phyloP scores from a whole-genome alignment of 139 green algal species.

The Choricystis sp. region DNA sequence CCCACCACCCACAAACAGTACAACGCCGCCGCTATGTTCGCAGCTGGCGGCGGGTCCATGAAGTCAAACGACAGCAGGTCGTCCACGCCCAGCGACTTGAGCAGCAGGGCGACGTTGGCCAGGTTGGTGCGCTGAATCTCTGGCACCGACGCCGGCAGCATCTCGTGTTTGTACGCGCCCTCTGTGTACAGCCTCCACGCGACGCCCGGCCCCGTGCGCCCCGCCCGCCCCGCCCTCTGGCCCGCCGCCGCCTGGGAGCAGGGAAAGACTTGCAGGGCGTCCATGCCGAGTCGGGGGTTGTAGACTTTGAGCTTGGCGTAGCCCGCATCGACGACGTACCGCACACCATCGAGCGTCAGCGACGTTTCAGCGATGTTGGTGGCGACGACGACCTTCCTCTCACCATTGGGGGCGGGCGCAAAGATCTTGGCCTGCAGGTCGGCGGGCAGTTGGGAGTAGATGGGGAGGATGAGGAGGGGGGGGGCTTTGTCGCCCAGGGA shows the following conservation, averaged over 20 bases:
- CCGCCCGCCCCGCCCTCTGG: constrained; percentile 73
- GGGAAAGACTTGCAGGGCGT: constrained; percentile 79
- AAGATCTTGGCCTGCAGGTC: constrained; percentile 96
- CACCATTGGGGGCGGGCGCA: constrained; percentile 69
- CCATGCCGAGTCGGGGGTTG: constrained; percentile 97
- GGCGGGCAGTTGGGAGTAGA: constrained; percentile 85
- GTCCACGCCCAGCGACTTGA: constrained; percentile 87
- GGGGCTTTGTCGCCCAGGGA: constrained; percentile 40
- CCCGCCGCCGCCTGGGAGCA: constrained; percentile 65
- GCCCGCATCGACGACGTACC: constrained; percentile 89
- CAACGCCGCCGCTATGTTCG: constrained; percentile 94
- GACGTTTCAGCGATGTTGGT: constrained; percentile 98
- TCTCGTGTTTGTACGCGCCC: constrained; percentile 60
- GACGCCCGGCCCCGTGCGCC: constrained; percentile 76
- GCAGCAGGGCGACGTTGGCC: constrained; percentile 91
- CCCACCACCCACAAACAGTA: constrained; percentile 88
- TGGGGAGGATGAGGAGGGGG: constrained; percentile 79
- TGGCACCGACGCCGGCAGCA: constrained; percentile 65
- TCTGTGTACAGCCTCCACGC: constrained; percentile 93
- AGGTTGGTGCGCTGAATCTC: constrained; percentile 99
- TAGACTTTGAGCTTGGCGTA: constrained; percentile 94
- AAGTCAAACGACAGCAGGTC: constrained; percentile 95
- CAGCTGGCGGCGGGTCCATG: constrained; percentile 73
- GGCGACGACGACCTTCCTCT: constrained; percentile 79
- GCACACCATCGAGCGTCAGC: constrained; percentile 88